Percentiles rank a stretch among this genome's conserved stretches.
Evolutionary conservation across 1,284 basidiomycete species (phyloP).

Genomic region (Sporisorium exsertum): DNA sequence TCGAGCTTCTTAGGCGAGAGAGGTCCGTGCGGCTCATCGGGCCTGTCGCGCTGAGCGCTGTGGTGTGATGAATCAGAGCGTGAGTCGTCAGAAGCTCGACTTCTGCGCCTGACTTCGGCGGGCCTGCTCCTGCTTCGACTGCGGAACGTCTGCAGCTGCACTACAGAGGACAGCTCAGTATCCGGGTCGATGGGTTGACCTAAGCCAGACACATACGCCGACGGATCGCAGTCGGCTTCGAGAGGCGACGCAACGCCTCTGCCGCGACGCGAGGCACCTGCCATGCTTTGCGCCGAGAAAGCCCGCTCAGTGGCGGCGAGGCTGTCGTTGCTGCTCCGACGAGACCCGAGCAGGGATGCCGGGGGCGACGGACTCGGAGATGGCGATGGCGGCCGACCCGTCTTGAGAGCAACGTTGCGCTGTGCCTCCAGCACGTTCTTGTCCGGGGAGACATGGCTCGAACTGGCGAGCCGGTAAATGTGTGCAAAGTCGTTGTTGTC

Average conservation of each 20-base stretch:
- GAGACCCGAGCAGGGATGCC: slow-evolving; percentile 35
- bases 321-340: slow-evolving; percentile 44
- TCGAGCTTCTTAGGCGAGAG: slow-evolving; percentile 23
- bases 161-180: slow-evolving; percentile 62
- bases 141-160: slow-evolving; percentile 65
- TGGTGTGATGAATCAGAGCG: slow-evolving; percentile 4
- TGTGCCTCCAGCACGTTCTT: slow-evolving; percentile 27
- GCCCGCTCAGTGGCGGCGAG: slow-evolving; percentile 20
- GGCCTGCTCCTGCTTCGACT: slow-evolving; percentile 56
- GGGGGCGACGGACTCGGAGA: slow-evolving; percentile 43
- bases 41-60: neutral
- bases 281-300: neutral
- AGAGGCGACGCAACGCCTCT: slow-evolving; percentile 44
- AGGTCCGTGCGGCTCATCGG: neutral
- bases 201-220: slow-evolving; percentile 64
- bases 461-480: slow-evolving; percentile 33
- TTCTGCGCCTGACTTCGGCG: slow-evolving; percentile 12
- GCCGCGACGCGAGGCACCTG: slow-evolving; percentile 11
- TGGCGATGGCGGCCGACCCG: slow-evolving; percentile 34
- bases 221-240: slow-evolving; percentile 49
- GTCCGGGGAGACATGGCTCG: slow-evolving; percentile 2
- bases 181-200: slow-evolving; percentile 66
- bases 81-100: slow-evolving; percentile 6
- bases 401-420: slow-evolving; percentile 28
- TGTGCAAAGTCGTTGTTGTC: slow-evolving; percentile 39